Evolutionary conservation across 108 stramenopile genomes (phyloP).

Genomic region (Skeletonema potamos): DNA sequence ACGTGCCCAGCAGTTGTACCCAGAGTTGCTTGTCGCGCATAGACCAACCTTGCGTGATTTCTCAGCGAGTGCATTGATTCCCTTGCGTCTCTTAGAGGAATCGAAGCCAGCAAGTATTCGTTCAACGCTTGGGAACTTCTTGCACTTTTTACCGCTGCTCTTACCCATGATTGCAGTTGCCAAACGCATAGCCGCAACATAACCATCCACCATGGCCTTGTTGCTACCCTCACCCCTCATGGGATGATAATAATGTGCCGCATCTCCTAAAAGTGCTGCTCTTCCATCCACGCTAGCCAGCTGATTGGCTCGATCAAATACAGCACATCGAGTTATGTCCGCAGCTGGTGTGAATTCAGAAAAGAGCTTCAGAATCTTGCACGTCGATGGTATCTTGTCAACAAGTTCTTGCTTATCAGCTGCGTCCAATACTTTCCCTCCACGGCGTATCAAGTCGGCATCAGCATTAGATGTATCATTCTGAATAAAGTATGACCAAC

Average conservation of each 20-base stretch:
- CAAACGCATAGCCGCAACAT: constrained; percentile 16
- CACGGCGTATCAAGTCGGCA: constrained; percentile 34
- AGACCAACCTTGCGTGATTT: constrained; percentile 16
- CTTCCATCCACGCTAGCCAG: constrained; percentile 18
- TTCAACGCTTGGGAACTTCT: constrained; percentile 1
- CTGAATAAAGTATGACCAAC: neutral
- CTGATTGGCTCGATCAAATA: constrained; percentile 31
- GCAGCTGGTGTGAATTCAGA: constrained; percentile 7
- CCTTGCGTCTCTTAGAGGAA: constrained; percentile 4
- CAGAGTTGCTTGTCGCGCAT: neutral
- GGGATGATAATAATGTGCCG: constrained; percentile 38
- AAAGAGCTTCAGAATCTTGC: neutral
- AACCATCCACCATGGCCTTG: constrained; percentile 36
- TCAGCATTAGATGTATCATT: neutral
- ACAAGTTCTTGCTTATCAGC: constrained; percentile 16
- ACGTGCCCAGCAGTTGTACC: constrained; percentile 1
- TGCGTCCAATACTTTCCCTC: constrained; percentile 14
- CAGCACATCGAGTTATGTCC: constrained; percentile 29
- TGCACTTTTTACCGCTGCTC: neutral
- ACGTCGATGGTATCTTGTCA: neutral
- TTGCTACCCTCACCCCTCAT: constrained; percentile 34
- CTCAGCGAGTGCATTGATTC: neutral
- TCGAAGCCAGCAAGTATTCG: constrained; percentile 1
- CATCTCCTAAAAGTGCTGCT: constrained; percentile 27
- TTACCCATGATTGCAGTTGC: constrained; percentile 12